Evolutionary conservation across 495 filamentous ascomycete species (phyloP), one percentile per base, ranked within the genome.

Genomic region (Aspergillus steynii): DNA sequence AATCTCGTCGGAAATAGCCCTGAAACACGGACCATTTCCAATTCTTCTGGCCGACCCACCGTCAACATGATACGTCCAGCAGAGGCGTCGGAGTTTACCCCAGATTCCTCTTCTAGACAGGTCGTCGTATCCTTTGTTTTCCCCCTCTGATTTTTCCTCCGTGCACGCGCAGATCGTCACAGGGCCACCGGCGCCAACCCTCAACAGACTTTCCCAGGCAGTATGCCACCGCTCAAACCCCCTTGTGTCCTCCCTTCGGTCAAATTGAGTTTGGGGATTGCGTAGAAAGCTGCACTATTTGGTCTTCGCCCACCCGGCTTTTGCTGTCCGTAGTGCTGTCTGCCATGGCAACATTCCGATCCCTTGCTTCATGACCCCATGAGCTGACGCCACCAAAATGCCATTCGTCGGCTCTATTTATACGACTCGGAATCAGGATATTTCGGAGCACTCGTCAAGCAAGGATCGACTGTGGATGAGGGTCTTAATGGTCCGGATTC

Each of bases 391-490:
- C 37, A 42, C 37, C 12, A 3, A 12, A 42, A 42, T 42, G 37
- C 37, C 37, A 42, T 42, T 42, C 12, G 37, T 15, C 37, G 12
- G 37, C 53, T 47, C 31, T 60, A 59, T 50, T 42, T 50, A 37
- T 57, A 25, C 58, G 50, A 56, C 25, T 61, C 48, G 20, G 31
- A 34, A 9, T 9, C 6, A 12, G 37, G 20, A 62, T 53, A 31
- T 65, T 58, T 52, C 31, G 3, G 31, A 34, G 5, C 6, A 34
- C 31, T 20, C 31, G 9, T 7, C 31, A 34, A 34, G 31, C 31
- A 34, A 34, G 2, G 31, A 34, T 34, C 31, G 31, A 34, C 31
- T 5, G 31, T 34, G 31, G 31, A 34, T 7, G 31, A 7, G 20
- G 31, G 6, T 34, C 31, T 34, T 9, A 34, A 34, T 9, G 1